Conservation (phyloP, 176 grass and related monocot genomes). For the Calamus simplicifolius region DNA sequence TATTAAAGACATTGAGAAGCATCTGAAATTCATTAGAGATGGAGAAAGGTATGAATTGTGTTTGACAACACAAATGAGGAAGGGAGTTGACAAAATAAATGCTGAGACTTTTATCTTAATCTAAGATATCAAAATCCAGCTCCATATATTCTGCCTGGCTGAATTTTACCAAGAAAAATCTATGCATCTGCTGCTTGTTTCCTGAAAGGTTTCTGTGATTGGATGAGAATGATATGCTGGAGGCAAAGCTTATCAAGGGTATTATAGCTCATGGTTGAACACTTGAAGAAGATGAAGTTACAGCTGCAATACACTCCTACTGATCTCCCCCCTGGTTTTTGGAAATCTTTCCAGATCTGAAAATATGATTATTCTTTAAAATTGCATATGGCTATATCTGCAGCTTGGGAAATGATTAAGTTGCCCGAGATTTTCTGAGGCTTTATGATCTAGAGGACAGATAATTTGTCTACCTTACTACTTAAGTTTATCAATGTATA, state of each 20-base stretch:
- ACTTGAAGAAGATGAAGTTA: constrained; percentile 74
- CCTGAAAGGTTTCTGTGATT: constrained; percentile 87
- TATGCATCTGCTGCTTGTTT: constrained; percentile 90
- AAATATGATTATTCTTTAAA: neutral
- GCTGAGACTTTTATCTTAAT: constrained; percentile 63
- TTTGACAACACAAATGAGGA: constrained; percentile 87
- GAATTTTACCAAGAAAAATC: constrained; percentile 68
- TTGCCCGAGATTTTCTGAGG: no score
- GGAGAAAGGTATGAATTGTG: constrained; percentile 94
- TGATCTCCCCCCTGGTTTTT: constrained; percentile 11
- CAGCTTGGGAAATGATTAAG: neutral
- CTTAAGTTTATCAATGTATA: no score
- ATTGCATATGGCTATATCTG: neutral
- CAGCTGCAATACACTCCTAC: constrained; percentile 76
- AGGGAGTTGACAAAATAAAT: constrained; percentile 49
- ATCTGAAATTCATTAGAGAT: constrained; percentile 64
- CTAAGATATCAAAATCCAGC: constrained; percentile 86
- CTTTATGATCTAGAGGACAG: no score
- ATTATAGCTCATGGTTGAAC: constrained; percentile 88
- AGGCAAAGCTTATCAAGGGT: constrained; percentile 98
- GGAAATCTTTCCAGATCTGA: neutral
- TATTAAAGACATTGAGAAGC: constrained; percentile 63
- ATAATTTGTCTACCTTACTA: no score
- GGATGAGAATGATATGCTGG: constrained; percentile 47
- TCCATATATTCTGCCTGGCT: constrained; percentile 94